Evolutionary conservation across 192 early-diverging fungal genomes (phyloP), one percentile per base, ranked within the genome.

Genomic region (Radiomyces spectabilis): DNA sequence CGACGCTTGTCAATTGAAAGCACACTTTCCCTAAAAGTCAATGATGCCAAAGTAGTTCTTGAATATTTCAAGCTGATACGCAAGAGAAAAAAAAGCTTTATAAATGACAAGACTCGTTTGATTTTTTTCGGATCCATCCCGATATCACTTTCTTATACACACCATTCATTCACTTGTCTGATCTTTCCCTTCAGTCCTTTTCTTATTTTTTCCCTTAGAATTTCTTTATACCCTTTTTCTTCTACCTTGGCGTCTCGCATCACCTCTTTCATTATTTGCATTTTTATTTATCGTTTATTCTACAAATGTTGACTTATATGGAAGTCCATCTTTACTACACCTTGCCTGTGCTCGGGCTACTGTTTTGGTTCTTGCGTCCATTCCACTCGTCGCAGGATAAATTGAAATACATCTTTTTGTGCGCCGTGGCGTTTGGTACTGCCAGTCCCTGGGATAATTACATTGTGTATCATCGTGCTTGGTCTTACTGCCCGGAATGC

Each of bases 391-490:
- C 39, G 1, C 22, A 56, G n/a, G 58, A 65, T 19, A 39, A 13
- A 1, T 47, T 73, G 41, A 71, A 71, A 18, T 47, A 76, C 6
- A 9, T 41, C 9, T 64, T 69, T 27, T 48, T 75, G 15, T 33
- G 26, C 5, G 0, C 42, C 1, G 61, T 80, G 34, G 74, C 79
- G 0, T 48, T 81, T 3, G 15, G 59, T 0, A 80, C 76, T 4
- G 80, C 79, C 2, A 74, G 75, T 21, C 32, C 59, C 15, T 81
- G 79, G 79, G 79, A 81, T 48, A 77, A 79, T 34, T 81, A 69
- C 18, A 77, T 81, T 55, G 70, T 81, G 21, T 72, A 66, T 60
- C 61, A 70, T 38, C 52, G 53, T 19, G 74, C 76, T 21, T 81
- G 79, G 79, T 68, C 51, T 16, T 81, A 81, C 44, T 66, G 69